Base-by-base conservation (phyloP, 164 flowering plant species). In the Saururus chinensis region DNA sequence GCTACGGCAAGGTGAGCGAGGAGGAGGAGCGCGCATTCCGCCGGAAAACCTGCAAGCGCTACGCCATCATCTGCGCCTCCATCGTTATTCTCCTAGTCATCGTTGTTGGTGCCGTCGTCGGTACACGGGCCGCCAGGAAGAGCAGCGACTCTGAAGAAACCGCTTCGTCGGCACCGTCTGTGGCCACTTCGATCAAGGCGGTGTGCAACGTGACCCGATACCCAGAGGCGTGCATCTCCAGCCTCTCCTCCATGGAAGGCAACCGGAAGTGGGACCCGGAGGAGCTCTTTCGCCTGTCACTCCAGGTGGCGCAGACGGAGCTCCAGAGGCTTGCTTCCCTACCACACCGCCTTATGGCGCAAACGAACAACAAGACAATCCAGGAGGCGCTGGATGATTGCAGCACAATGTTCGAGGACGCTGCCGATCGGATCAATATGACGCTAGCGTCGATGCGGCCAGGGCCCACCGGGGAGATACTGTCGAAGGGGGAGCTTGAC, bases 151-250 rank as follows among this genome's bases (percentile, higher is more conserved):
- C 11, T 4, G 37, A 51, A 3, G 19, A 23, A 25, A 3, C 23
- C 20, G 30, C 10, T 7, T 40, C 10, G 17, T 37, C 35, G 0
- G 51, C 76, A 0, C 9, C 49, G 49, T 45, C 49, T 12, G 49
- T 75, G 12, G 64, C 84, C 0, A 19, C 68, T 7, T 76, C 89
- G 1, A 53, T 86, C 42, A 83, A 82, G 56, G 87, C 88, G 0
- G 72, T 76, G 0, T 85, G 96, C 53, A 68, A 68, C 20, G 76
- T 73, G 5, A 86, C 96, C 8, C 64, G 76, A 66, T 77, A 89
- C 73, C 80, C 72, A 1, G 75, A 75, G 4, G 52, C 85, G 0
- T 89, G 93, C 57, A 79, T 73, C 70, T 58, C 25, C 8, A 77
- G 73, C 59, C 71, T 89, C 9, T 64, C 72, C 14, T 49, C 81